Percentiles rank a stretch among this genome's conserved stretches.
phyloP scores from a whole-genome alignment of 805 yeast genomes.

The Barnettozyma vustinii region DNA sequence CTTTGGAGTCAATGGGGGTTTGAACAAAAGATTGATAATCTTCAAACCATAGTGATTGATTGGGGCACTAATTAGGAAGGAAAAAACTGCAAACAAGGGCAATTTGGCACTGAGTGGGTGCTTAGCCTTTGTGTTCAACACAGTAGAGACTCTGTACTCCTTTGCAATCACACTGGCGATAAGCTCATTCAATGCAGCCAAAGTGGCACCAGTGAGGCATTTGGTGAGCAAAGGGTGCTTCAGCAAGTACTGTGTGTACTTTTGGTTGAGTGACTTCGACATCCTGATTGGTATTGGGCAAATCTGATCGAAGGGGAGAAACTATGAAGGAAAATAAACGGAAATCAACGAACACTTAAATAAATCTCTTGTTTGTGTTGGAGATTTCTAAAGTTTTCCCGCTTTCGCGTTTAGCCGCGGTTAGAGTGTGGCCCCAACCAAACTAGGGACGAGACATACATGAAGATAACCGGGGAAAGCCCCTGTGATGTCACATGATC shows the following conservation, averaged over 20 bases:
- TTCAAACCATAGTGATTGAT: constrained; percentile 49
- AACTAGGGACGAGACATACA: background rate
- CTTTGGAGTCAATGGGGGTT: constrained; percentile 34
- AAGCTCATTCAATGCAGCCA: constrained; percentile 53
- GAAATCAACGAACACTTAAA: background rate
- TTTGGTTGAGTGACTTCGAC: constrained; percentile 17
- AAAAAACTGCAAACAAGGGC: constrained; percentile 51
- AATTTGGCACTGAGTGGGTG: constrained; percentile 33
- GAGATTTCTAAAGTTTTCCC: background rate
- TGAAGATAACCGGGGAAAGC: background rate
- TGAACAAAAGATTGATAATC: constrained; percentile 39
- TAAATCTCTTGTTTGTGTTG: background rate
- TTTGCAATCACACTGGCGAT: constrained; percentile 48
- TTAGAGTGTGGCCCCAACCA: background rate
- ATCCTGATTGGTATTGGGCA: background rate
- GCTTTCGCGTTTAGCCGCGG: constrained; percentile 4
- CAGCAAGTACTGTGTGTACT: constrained; percentile 34
- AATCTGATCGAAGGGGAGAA: background rate
- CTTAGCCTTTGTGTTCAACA: constrained; percentile 16
- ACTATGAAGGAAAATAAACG: background rate
- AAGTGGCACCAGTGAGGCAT: constrained; percentile 47
- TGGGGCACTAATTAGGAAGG: constrained; percentile 51
- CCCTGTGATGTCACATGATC: constrained; percentile 1
- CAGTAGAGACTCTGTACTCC: constrained; percentile 30
- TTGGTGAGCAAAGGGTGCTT: constrained; percentile 56